Evolutionary conservation across 2,329 filamentous ascomycete species (phyloP).

Genomic region (Byssochlamys sp.): DNA sequence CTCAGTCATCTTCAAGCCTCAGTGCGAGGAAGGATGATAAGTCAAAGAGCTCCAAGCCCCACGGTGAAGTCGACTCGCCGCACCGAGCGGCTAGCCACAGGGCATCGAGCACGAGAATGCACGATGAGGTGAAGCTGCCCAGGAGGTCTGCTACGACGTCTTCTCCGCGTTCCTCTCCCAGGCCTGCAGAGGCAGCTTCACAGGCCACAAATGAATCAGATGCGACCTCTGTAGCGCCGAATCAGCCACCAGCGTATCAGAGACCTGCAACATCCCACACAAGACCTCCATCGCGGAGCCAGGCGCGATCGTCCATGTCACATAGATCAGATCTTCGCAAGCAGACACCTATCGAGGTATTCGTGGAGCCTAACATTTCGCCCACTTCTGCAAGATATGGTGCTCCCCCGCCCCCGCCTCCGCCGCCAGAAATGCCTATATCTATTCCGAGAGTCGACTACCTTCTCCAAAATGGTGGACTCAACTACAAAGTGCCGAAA

Average conservation of each 20-base stretch:
- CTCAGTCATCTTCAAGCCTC: constrained; percentile 32
- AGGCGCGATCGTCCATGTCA: constrained; percentile 23
- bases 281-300: constrained; percentile 27
- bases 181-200: constrained; percentile 23
- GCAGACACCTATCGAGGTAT: constrained; percentile 27
- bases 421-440: constrained; percentile 56
- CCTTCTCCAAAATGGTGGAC: constrained; percentile 75
- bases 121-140: constrained; percentile 23
- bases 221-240: constrained; percentile 37
- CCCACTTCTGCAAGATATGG: constrained; percentile 21
- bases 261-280: constrained; percentile 20
- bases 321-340: constrained; percentile 12
- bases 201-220: constrained; percentile 35
- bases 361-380: constrained; percentile 24
- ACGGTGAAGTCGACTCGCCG: constrained; percentile 24
- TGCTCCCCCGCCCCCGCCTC: constrained; percentile 61
- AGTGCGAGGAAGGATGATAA: constrained; percentile 30
- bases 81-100: constrained; percentile 28
- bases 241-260: constrained; percentile 26
- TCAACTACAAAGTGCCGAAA: constrained; percentile 62
- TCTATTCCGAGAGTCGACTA: constrained; percentile 82
- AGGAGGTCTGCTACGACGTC: constrained; percentile 25
- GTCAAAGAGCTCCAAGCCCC: constrained; percentile 26
- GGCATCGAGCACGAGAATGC: constrained; percentile 23
- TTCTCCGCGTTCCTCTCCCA: constrained; percentile 26